Evolutionary conservation across 176 grass and related monocot species (phyloP).

Genomic region (Rhynchospora breviuscula): DNA sequence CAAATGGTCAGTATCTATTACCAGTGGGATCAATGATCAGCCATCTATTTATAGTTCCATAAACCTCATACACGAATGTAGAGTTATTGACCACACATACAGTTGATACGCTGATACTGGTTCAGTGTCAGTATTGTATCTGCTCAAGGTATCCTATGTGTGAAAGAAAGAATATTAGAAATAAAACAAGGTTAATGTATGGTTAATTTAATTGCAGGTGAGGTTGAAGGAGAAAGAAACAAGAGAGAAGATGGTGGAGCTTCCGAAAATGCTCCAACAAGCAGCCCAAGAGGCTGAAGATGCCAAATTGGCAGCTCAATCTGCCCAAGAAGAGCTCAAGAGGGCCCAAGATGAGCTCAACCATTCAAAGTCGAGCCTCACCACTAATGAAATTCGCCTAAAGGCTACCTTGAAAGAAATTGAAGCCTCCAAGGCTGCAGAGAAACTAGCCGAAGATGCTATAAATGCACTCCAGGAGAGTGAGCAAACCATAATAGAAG

Average conservation of each 20-base stretch:
- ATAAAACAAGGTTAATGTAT: background rate
- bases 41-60: background rate
- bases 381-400: slow-evolving; percentile 58
- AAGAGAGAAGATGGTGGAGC: slow-evolving; percentile 54
- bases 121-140: background rate
- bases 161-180: background rate
- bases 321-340: slow-evolving; percentile 63
- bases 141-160: background rate
- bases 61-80: background rate
- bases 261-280: slow-evolving; percentile 82
- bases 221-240: slow-evolving; percentile 56
- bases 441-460: slow-evolving; percentile 56
- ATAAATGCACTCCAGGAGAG: slow-evolving; percentile 80
- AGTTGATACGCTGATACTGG: background rate
- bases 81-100: background rate
- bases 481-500: slow-evolving; percentile 38
- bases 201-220: slow-evolving; percentile 20
- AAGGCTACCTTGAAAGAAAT: slow-evolving; percentile 78
- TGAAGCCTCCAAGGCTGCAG: slow-evolving; percentile 62
- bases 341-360: slow-evolving; percentile 73
- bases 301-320: slow-evolving; percentile 51
- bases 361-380: slow-evolving; percentile 54
- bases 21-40: background rate
- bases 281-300: slow-evolving; percentile 68
- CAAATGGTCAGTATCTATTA: background rate